phyloP scores from a whole-genome alignment of 768 basidiomycete genomes.

The Chalciporus pseudorubinellus region DNA sequence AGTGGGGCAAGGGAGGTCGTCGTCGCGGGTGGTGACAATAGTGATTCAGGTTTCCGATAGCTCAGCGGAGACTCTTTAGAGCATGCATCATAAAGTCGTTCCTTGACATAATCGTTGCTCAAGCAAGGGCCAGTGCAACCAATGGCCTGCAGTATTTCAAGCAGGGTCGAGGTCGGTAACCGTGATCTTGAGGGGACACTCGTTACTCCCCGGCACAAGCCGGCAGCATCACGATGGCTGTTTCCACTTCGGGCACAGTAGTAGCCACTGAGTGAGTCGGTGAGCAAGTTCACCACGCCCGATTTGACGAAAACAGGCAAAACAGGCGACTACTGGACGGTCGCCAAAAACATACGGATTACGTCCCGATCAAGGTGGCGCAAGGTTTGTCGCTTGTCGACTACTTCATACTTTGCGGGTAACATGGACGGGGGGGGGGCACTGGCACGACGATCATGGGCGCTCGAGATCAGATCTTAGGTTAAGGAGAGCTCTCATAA shows the following conservation, averaged over 20 bases:
- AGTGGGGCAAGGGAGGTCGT: slow-evolving; percentile 85
- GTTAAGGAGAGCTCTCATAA: not conserved
- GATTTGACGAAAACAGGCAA: not conserved
- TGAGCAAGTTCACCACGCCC: not conserved
- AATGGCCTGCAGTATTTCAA: not conserved
- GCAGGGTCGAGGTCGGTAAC: not conserved
- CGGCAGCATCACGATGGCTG: not conserved
- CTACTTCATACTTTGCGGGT: not conserved
- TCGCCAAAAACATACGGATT: not conserved
- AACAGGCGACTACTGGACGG: not conserved
- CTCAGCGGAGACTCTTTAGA: not conserved
- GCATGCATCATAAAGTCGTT: slow-evolving; percentile 5
- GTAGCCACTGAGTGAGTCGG: too few relatives aligned
- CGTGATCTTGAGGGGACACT: not conserved
- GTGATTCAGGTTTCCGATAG: not conserved
- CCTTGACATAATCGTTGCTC: slow-evolving; percentile 7
- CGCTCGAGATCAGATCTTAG: not conserved
- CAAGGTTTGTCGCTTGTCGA: not conserved
- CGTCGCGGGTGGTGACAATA: slow-evolving; percentile 53
- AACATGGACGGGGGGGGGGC: not conserved
- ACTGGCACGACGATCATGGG: slow-evolving; percentile 9
- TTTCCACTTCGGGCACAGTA: not conserved
- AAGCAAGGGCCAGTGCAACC: not conserved
- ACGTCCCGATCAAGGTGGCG: not conserved
- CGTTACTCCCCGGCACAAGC: not conserved